A percentile compares a stretch with the other conserved stretches of the same genome.
Conservation (phyloP, 805 yeast species). For the Wickerhamiella australiensis region DNA sequence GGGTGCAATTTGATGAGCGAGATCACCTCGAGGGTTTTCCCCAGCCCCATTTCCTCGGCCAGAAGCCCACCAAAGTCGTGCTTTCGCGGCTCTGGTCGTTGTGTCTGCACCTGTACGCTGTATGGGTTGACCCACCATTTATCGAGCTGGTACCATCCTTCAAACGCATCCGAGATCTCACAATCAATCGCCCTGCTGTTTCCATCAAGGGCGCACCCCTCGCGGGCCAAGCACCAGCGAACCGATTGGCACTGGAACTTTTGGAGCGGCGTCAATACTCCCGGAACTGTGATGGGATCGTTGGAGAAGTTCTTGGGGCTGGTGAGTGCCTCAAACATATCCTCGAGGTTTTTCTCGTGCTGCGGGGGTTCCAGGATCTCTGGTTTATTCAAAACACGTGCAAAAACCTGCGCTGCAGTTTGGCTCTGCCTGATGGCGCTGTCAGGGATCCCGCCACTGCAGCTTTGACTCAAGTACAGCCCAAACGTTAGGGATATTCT, state of each 20-base stretch:
- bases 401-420: slow-evolving; percentile 1
- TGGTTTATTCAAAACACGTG: background rate
- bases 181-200: slow-evolving; percentile 17
- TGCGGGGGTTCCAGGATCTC: background rate
- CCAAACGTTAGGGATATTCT: slow-evolving; percentile 5
- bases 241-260: slow-evolving; percentile 30
- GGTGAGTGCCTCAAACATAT: slow-evolving; percentile 7
- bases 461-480: background rate
- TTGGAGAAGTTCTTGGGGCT: background rate
- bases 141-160: slow-evolving; percentile 19
- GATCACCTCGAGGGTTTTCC: slow-evolving; percentile 80
- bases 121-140: slow-evolving; percentile 25
- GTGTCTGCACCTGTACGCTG: slow-evolving; percentile 8
- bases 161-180: slow-evolving; percentile 17
- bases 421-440: slow-evolving; percentile 3
- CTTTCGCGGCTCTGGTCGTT: slow-evolving; percentile 9
- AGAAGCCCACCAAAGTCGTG: slow-evolving; percentile 41
- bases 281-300: background rate
- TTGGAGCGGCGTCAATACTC: slow-evolving; percentile 19
- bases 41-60: slow-evolving; percentile 96
- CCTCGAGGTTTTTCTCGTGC: background rate
- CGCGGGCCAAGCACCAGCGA: slow-evolving; percentile 29
- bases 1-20: slow-evolving; percentile 52
- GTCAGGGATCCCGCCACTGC: background rate
- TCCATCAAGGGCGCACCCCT: slow-evolving; percentile 25